A percentile compares a stretch with the other conserved stretches of the same genome.
phyloP scores from a whole-genome alignment of 768 basidiomycete genomes.

The Crucibulum laeve region DNA sequence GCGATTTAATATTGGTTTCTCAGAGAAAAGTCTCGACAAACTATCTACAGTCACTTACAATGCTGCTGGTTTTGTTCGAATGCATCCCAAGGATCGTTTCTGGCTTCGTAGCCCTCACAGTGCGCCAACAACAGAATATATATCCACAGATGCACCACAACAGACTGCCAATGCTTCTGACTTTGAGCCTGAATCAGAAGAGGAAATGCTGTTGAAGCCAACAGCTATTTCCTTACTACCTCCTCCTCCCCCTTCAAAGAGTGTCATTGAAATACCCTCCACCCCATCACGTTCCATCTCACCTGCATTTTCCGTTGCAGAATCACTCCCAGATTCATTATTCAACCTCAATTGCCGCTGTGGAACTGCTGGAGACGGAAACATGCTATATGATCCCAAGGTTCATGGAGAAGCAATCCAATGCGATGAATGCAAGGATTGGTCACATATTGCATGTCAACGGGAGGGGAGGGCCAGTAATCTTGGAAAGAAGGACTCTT shows the following conservation, averaged over 20 bases:
- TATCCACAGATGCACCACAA: slow-evolving; percentile 1
- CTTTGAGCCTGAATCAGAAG: slow-evolving; percentile 6
- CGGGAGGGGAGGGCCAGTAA: too few relatives aligned
- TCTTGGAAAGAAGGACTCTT: too few relatives aligned
- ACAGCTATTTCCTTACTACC: background rate
- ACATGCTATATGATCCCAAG: too few relatives aligned
- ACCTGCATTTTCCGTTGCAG: too few relatives aligned
- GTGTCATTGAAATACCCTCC: too few relatives aligned
- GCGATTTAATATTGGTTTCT: slow-evolving; percentile 5
- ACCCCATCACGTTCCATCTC: too few relatives aligned
- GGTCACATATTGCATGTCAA: too few relatives aligned
- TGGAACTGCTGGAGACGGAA: too few relatives aligned
- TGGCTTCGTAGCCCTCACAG: slow-evolving; percentile 9
- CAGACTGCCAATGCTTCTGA: background rate
- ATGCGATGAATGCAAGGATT: too few relatives aligned
- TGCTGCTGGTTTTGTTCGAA: background rate
- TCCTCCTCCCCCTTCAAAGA: background rate
- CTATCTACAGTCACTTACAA: slow-evolving; percentile 5
- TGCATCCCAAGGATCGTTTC: slow-evolving; percentile 5
- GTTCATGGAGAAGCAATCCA: too few relatives aligned
- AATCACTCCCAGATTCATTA: too few relatives aligned
- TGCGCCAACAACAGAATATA: slow-evolving; percentile 10
- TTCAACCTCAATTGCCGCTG: too few relatives aligned
- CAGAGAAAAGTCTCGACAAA: background rate
- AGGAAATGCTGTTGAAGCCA: background rate